Percentiles rank a stretch among this genome's conserved stretches.
phyloP scores from a whole-genome alignment of 257 asterid species.

The Lycium ferocissimum region DNA sequence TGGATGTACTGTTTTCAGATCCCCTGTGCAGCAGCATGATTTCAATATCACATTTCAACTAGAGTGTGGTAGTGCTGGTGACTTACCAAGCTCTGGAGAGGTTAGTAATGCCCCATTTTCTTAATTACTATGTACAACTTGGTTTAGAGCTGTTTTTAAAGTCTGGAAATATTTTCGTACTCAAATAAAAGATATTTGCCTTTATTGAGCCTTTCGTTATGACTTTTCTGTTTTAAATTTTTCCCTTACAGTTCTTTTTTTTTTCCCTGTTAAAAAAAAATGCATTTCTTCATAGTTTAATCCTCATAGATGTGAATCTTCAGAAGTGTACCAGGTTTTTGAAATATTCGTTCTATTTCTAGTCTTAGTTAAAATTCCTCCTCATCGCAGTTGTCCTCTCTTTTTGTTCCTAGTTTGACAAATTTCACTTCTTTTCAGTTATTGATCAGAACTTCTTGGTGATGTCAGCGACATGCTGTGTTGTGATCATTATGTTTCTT shows the following conservation, averaged over 20 bases:
- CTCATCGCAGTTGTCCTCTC: neutral
- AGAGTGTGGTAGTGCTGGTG: slow-evolving; percentile 81
- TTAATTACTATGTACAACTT: slow-evolving; percentile 6
- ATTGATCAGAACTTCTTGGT: neutral
- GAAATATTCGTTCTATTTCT: neutral
- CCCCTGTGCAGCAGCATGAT: slow-evolving; percentile 97
- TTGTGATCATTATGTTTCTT: neutral
- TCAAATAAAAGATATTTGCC: neutral
- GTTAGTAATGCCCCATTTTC: slow-evolving; percentile 38
- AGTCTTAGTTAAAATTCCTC: neutral
- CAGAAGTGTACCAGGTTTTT: neutral
- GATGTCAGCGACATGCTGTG: neutral
- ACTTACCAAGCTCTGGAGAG: slow-evolving; percentile 97
- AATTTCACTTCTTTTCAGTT: neutral
- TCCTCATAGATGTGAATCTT: slow-evolving; percentile 3
- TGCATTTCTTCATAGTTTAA: neutral
- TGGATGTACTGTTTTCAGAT: slow-evolving; percentile 82
- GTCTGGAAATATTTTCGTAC: neutral
- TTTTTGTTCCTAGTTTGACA: slow-evolving; percentile 10
- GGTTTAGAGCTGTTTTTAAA: neutral
- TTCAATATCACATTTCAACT: slow-evolving; percentile 91
- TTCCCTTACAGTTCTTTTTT: neutral
- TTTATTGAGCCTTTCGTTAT: neutral
- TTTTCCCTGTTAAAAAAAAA: neutral
- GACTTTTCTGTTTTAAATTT: neutral